These are phyloP conservation scores for Ambrosia hybrid DNA, from an alignment of 140 eudicot genomes.

Conservation along the genomic window DNA sequence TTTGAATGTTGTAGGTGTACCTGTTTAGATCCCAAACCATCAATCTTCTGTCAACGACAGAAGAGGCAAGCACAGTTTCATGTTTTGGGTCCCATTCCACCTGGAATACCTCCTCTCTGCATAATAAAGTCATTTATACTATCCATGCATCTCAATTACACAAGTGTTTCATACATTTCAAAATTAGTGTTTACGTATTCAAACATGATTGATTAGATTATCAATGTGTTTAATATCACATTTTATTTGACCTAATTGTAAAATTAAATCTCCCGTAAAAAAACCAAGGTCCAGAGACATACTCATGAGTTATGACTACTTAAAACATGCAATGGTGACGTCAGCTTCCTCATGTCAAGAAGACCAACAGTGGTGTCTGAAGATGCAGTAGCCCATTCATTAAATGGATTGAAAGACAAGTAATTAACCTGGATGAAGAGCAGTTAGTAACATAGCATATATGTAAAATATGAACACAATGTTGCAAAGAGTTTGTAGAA, in stretches of 20 bases:
- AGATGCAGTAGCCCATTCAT: constrained; percentile 92
- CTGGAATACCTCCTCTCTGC: constrained; percentile 90
- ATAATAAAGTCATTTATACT: constrained; percentile 10
- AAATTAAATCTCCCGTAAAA: too few relatives aligned
- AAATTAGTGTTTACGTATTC: neutral
- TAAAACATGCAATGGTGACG: constrained; percentile 74
- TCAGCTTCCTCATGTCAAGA: constrained; percentile 79
- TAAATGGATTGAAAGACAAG: constrained; percentile 82
- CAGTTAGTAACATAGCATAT: neutral
- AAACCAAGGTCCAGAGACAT: constrained; percentile 28
- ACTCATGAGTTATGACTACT: constrained; percentile 76
- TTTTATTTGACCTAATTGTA: neutral
- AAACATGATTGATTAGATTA: neutral
- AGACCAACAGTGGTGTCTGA: constrained; percentile 93
- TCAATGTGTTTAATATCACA: too few relatives aligned
- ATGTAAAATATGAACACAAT: neutral
- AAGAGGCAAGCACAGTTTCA: constrained; percentile 78
- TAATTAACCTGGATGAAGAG: constrained; percentile 68
- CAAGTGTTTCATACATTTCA: neutral
- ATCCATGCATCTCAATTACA: constrained; percentile 7
- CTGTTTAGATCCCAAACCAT: constrained; percentile 99
- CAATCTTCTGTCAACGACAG: constrained; percentile 68
- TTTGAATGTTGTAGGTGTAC: constrained; percentile 32
- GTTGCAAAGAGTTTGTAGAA: neutral
- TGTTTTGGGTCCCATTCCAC: constrained; percentile 99